These are phyloP conservation scores for Colletotrichum sp. DNA, from an alignment of 2,329 filamentous ascomycete genomes.

Conservation along the genomic window DNA sequence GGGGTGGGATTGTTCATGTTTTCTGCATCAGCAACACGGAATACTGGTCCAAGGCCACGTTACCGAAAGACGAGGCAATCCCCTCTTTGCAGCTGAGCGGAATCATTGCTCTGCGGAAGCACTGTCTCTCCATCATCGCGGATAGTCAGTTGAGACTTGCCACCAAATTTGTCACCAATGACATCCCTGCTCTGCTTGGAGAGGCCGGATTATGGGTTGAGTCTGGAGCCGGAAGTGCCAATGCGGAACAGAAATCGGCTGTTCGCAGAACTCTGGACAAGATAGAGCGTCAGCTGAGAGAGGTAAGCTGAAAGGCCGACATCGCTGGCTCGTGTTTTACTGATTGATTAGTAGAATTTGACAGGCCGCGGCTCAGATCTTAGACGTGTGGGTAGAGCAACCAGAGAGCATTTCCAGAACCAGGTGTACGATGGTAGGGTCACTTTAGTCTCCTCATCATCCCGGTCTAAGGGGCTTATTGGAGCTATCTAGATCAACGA, in stretches of 20 bases:
- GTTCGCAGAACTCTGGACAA: slow-evolving; percentile 35
- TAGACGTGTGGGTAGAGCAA: neutral
- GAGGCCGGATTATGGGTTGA: slow-evolving; percentile 48
- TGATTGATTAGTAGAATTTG: neutral
- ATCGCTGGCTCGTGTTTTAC: neutral
- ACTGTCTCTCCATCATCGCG: slow-evolving; percentile 51
- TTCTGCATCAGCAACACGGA: slow-evolving; percentile 51
- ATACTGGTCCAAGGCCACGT: slow-evolving; percentile 42
- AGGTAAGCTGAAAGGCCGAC: slow-evolving; percentile 28
- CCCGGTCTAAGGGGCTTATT: neutral
- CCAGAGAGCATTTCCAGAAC: neutral
- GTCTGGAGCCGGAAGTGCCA: slow-evolving; percentile 41
- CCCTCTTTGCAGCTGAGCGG: slow-evolving; percentile 45
- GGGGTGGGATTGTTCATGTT: slow-evolving; percentile 29
- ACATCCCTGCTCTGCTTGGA: slow-evolving; percentile 45
- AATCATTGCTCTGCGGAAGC: slow-evolving; percentile 41
- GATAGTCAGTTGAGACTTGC: slow-evolving; percentile 42
- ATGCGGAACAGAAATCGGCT: slow-evolving; percentile 37
- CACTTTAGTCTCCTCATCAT: neutral
- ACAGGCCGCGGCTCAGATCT: neutral
- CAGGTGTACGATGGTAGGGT: slow-evolving; percentile 1
- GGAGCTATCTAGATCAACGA: neutral
- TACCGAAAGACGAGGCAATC: slow-evolving; percentile 26
- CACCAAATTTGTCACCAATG: slow-evolving; percentile 39
- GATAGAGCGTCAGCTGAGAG: slow-evolving; percentile 33